Percentiles rank a stretch among this genome's conserved stretches.
Conservation (phyloP, 345 rosid species). For the Litchi chinensis region DNA sequence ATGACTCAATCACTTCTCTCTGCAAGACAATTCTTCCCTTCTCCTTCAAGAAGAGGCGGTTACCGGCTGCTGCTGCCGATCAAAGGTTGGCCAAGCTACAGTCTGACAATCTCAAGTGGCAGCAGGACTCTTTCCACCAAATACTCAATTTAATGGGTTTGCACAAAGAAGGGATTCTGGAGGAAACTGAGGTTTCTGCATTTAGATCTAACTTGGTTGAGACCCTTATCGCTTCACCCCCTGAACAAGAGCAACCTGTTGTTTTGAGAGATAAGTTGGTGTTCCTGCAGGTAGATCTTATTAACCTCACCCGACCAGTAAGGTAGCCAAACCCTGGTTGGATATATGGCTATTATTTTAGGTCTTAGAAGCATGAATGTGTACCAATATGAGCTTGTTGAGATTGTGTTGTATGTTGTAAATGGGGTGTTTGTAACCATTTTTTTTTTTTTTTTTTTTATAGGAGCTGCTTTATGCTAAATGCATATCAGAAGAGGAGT, state of each 20-base stretch:
- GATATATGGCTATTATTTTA: no score
- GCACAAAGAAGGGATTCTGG: conserved; percentile 65
- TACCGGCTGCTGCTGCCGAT: conserved; percentile 52
- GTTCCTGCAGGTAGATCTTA: conserved; percentile 63
- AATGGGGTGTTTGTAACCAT: background rate
- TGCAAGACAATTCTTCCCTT: conserved; percentile 79
- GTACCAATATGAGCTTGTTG: background rate
- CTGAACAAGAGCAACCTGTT: conserved; percentile 50
- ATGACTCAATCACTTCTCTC: conserved; percentile 74
- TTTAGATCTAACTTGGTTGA: conserved; percentile 66
- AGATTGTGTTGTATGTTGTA: background rate
- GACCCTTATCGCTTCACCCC: conserved; percentile 55
- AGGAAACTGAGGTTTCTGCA: conserved; percentile 53
- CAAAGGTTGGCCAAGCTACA: conserved; percentile 59
- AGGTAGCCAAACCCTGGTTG: no score
- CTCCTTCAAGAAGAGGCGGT: conserved; percentile 59
- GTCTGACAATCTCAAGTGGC: conserved; percentile 82
- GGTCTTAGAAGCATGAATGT: background rate
- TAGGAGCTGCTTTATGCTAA: conserved; percentile 73
- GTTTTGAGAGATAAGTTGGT: conserved; percentile 64
- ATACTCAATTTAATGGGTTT: conserved; percentile 72
- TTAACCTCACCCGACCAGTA: no score
- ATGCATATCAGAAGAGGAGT: conserved; percentile 68
- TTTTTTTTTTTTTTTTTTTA: background rate
- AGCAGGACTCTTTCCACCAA: conserved; percentile 78